Evolutionary conservation across 116 monocot species (phyloP), one percentile per base, ranked within the genome.

Genomic region (Cymodocea nodosa): DNA sequence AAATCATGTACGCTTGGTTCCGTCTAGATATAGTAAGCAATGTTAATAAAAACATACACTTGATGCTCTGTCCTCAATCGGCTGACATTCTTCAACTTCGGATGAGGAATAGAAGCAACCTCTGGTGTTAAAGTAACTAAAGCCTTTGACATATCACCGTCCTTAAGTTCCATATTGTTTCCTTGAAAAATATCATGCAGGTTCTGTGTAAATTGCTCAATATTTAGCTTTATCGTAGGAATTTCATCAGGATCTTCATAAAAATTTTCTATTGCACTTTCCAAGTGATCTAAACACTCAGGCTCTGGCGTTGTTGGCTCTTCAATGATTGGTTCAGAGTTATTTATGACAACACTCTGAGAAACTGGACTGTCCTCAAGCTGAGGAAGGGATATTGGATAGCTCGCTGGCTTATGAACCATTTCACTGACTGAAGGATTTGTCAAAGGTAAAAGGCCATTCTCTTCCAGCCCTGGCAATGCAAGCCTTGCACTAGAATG

Each of bases 61-160:
- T 81, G 90, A 73, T 95, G 95, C 63, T 90, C 90, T 48, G 90
- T 95, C 51, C 95, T 76, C 16, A 95, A 69, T 35, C 87, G 90
- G 70, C 77, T 85, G 39, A 95, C 70, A 67, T 90, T 89, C 81
- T 90, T 94, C 69, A 94, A 77, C 76, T 94, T 90, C 7, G 94
- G 83, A 65, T 73, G 76, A 24, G 90, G 90, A 25, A 90, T 81
- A 9, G 90, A 89, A 56, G 87, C 87, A 60, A 68, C 79, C 50
- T 85, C 79, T 50, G 82, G 75, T 57, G 73, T 72, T 25, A 90
- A 72, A 51, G 82, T 73, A 63, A 94, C 83, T 66, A 94, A 63
- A 65, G 90, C 87, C 56, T 82, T 89, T 35, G 94, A 94, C 71
- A 94, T 75, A n/a, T 84, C 77, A 54, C 55, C 69, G 55, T 81